Conservation (phyloP, 1,284 basidiomycete species). For the Ceratobasidium papillatum region DNA sequence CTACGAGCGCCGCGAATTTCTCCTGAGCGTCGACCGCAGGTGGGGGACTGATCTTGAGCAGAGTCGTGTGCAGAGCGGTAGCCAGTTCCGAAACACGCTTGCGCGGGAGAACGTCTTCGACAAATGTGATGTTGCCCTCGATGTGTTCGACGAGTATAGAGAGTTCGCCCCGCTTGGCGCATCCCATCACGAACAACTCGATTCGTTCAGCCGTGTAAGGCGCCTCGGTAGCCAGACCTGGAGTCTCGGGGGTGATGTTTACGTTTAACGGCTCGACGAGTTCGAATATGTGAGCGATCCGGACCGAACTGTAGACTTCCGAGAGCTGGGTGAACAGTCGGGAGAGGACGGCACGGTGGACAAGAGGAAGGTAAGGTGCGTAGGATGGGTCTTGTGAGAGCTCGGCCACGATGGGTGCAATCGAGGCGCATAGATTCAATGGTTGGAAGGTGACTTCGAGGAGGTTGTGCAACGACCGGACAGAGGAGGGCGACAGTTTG, state of each 20-base stretch:
- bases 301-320: constrained; percentile 93
- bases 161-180: constrained; percentile 89
- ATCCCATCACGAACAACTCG: constrained; percentile 93
- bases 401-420: constrained; percentile 81
- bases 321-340: constrained; percentile 94
- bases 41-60: constrained; percentile 58
- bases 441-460: constrained; percentile 97
- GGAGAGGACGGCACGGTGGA: constrained; percentile 92
- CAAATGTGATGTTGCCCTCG: constrained; percentile 85
- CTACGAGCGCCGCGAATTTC: constrained; percentile 64
- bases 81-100: constrained; percentile 83
- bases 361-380: constrained; percentile 85
- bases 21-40: constrained; percentile 61
- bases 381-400: constrained; percentile 67
- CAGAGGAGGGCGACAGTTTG: constrained; percentile 76
- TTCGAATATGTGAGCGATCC: constrained; percentile 76
- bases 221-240: constrained; percentile 29
- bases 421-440: constrained; percentile 82
- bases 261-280: constrained; percentile 76
- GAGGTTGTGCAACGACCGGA: constrained; percentile 88
- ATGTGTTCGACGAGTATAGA: constrained; percentile 91
- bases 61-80: constrained; percentile 73
- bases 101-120: constrained; percentile 79
- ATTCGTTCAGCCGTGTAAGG: constrained; percentile 76
- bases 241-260: constrained; percentile 48